phyloP scores from a whole-genome alignment of 495 filamentous ascomycete species.

The Echria macrotheca region DNA sequence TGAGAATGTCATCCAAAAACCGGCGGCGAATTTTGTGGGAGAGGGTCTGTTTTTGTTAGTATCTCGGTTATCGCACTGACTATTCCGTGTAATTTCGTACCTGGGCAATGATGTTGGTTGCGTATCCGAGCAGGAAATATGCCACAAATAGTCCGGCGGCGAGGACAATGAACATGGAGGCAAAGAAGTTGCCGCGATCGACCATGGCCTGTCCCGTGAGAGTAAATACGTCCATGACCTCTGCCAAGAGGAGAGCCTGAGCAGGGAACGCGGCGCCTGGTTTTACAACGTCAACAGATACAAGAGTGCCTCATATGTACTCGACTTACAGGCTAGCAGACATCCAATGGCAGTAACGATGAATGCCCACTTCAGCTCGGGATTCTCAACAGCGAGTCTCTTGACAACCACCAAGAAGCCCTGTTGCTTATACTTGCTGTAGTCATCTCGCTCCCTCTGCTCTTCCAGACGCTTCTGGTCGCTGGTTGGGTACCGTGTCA shows the following conservation, averaged over 20 bases:
- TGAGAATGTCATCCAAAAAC: constrained; percentile 76
- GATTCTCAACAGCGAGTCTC: constrained; percentile 11
- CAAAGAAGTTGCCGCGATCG: constrained; percentile 44
- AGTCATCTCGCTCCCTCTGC: constrained; percentile 17
- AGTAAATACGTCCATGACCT: constrained; percentile 30
- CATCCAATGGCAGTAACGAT: neutral
- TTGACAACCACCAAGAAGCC: constrained; percentile 9
- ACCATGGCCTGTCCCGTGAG: constrained; percentile 21
- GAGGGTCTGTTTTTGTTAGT: neutral
- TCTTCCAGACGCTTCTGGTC: constrained; percentile 15
- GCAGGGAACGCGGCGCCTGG: constrained; percentile 27
- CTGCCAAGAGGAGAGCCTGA: constrained; percentile 32
- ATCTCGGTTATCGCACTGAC: neutral
- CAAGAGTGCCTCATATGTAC: neutral
- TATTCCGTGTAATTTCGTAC: neutral
- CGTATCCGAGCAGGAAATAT: constrained; percentile 41
- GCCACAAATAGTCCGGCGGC: constrained; percentile 35
- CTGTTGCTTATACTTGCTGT: constrained; percentile 15
- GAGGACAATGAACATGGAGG: constrained; percentile 52
- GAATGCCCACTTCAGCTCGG: constrained; percentile 15
- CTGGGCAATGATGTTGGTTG: constrained; percentile 35
- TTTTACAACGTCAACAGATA: neutral
- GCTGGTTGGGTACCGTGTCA: constrained; percentile 22
- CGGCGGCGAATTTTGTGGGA: constrained; percentile 43
- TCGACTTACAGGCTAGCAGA: neutral